phyloP scores from a whole-genome alignment of 176 grass and related monocot genomes.

The Oryza longistaminata region DNA sequence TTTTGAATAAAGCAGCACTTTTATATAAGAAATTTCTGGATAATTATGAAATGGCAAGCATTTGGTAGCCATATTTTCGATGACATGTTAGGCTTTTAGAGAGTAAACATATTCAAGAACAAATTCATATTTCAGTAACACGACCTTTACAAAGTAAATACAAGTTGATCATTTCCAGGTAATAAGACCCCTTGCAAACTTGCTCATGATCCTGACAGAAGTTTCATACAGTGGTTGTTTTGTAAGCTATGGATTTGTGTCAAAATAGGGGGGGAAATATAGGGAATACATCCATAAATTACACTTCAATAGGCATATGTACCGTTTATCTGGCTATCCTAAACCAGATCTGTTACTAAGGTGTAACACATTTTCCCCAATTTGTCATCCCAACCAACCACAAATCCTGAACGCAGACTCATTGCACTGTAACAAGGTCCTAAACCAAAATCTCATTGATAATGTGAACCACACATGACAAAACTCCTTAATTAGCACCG shows the following conservation, averaged over 20 bases:
- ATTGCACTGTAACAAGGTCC: background rate
- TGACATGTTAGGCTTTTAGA: background rate
- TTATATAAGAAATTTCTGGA: conserved; percentile 15
- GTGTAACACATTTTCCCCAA: background rate
- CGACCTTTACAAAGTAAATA: background rate
- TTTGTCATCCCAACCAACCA: background rate
- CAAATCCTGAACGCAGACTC: background rate
- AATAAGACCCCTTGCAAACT: background rate
- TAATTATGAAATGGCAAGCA: background rate
- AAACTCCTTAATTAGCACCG: background rate
- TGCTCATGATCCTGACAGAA: background rate
- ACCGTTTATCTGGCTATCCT: background rate
- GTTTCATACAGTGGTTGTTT: background rate
- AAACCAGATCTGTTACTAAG: background rate
- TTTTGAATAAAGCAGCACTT: conserved; percentile 17
- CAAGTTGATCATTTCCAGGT: background rate
- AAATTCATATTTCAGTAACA: background rate
- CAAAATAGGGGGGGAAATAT: background rate
- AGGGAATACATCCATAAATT: background rate
- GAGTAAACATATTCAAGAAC: background rate
- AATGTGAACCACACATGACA: background rate
- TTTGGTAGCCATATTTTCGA: background rate
- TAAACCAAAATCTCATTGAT: background rate
- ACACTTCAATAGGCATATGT: background rate
- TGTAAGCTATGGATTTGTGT: background rate